Base-by-base conservation (phyloP, 768 basidiomycete genomes). In the Lyophyllum shimeji region DNA sequence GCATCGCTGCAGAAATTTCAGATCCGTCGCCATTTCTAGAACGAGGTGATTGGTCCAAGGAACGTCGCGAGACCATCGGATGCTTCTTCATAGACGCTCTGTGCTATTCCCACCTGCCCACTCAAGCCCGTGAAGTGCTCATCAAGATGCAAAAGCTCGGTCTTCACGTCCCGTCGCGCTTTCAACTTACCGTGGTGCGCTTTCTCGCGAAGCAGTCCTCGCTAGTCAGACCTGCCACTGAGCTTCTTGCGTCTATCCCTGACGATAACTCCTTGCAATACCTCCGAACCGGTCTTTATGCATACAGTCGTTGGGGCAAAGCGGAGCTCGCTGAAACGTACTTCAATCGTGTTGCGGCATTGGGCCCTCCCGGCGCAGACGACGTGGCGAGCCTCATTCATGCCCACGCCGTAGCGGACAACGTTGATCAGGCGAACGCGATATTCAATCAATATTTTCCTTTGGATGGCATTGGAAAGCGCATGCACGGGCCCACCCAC, bases 381-480 rank as follows among this genome's bases (percentile, higher is more conserved):
- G 74, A 77, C 46, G 70, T 72, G 40, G 72, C 74, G n/a, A 72
- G 78, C 69, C 63, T 84, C 24, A 71, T 93, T 66, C 81, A 83
- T 57, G 76, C 80, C 0, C 76, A 84, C 63, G 85, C 86, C 4
- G 69, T 76, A 27, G 64, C 72, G 11, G 80, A 80, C 13, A 69
- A 72, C 37, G 67, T 69, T 1, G 65, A 74, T 18, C 68, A 70
- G 34, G 79, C 81, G 21, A 68, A 76, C 8, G 67, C 72, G 42
- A 65, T 82, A 25, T 93, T 91, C 68, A 64, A 82, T 57, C 58
- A 78, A 40, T 78, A 80, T 58, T 90, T 84, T 60, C 81, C 82
- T 1, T 53, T 55, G 1, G 63, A 64, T n/a, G 34, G 61, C 0
- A 55, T 67, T 21, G 74, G 74, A 12, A 43, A 61, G 18, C 65